These are phyloP conservation scores for Colletotrichum magnum DNA, from an alignment of 2,329 filamentous ascomycete genomes.

Conservation along the genomic window DNA sequence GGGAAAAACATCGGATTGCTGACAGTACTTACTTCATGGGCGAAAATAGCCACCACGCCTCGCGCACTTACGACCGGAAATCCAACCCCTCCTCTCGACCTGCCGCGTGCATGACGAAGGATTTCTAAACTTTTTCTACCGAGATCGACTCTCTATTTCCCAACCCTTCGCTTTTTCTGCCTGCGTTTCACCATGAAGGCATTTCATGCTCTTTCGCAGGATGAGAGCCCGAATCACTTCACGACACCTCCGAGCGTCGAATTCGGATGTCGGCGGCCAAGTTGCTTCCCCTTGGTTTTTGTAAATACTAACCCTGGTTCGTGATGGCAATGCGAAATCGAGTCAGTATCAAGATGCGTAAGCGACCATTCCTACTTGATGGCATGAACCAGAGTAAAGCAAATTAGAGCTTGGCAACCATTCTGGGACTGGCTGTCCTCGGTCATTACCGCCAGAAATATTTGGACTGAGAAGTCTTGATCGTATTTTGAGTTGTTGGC, in stretches of 20 bases:
- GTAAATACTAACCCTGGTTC: not conserved
- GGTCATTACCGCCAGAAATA: too few species aligned
- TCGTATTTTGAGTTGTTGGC: too few species aligned
- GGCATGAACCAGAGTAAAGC: not conserved
- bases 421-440: not conserved
- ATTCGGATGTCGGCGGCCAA: not conserved
- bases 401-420: not conserved
- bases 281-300: not conserved
- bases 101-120: constrained; percentile 10
- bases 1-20: not conserved
- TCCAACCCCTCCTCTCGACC: not conserved
- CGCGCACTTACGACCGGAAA: constrained; percentile 3
- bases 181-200: too few species aligned
- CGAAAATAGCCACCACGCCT: not conserved
- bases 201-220: not conserved
- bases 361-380: not conserved
- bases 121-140: constrained; percentile 1
- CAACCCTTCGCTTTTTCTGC: not conserved
- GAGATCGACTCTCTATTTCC: not conserved
- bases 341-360: not conserved
- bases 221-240: not conserved
- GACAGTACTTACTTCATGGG: not conserved
- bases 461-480: too few species aligned
- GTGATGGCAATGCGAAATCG: not conserved
- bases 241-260: not conserved